phyloP scores from a whole-genome alignment of 805 yeast genomes.

The Kockiozyma suomiensis region DNA sequence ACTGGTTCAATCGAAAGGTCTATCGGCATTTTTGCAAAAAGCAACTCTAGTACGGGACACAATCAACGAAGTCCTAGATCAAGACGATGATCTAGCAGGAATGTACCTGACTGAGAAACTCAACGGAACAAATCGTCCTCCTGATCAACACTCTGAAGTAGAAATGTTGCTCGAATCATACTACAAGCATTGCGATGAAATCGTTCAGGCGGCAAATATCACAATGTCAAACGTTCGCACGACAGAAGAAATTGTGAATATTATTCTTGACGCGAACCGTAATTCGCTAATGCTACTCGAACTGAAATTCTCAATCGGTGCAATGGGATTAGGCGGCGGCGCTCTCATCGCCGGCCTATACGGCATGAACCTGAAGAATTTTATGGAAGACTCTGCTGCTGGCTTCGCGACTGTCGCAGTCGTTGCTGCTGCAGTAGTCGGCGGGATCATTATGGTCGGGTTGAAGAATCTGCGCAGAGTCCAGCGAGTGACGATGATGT shows the following conservation, averaged over 20 bases:
- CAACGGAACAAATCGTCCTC: conserved; percentile 48
- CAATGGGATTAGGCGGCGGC: conserved; percentile 79
- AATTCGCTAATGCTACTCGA: conserved; percentile 87
- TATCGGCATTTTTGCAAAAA: conserved; percentile 82
- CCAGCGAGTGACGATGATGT: conserved; percentile 73
- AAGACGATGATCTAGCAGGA: conserved; percentile 83
- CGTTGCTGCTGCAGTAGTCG: conserved; percentile 49
- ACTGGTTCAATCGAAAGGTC: conserved; percentile 79
- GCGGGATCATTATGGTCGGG: conserved; percentile 56
- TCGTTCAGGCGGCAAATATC: conserved; percentile 84
- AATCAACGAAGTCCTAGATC: conserved; percentile 80
- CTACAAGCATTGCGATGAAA: conserved; percentile 87
- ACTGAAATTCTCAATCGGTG: conserved; percentile 76
- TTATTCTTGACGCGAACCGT: conserved; percentile 89
- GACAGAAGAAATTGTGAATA: conserved; percentile 93
- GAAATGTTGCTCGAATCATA: conserved; percentile 90
- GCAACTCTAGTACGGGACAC: conserved; percentile 79
- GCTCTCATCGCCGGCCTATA: conserved; percentile 82
- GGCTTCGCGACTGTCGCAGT: conserved; percentile 63
- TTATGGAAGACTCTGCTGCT: conserved; percentile 75
- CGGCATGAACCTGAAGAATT: conserved; percentile 95
- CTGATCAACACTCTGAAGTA: conserved; percentile 70
- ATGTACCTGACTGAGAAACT: conserved; percentile 71
- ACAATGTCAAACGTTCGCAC: conserved; percentile 80
- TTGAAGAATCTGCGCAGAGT: conserved; percentile 62